Base-by-base conservation (phyloP, 306 rosid species). In the Trifolium dubium region DNA sequence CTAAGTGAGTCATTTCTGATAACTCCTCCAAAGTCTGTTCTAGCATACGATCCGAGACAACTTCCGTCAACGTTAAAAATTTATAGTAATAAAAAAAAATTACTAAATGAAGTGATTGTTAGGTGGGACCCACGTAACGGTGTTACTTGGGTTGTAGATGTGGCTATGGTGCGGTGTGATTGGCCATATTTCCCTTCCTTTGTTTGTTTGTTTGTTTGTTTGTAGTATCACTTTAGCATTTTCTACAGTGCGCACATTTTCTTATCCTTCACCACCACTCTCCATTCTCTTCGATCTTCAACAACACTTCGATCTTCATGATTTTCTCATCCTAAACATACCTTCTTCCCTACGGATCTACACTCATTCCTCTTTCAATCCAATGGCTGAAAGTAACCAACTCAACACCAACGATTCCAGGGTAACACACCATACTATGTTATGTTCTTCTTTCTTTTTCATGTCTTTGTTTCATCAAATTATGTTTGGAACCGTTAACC, bases 331-430 rank as follows among this genome's bases (percentile, higher is more conserved):
- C 51, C 7, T 73, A 1, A 39, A 15, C 3, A 15, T 15, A 61
- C 11, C 64, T 54, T 64, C 72, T 49, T 74, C 6, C 40, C 8
- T 46, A 3, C 29, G 50, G 86, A 85, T 90, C 84, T 80, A 34
- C 72, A 58, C 34, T 69, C 32, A n/a, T n/a, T 37, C 56, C 10
- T 31, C 29, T 0, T 83, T 47, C 79, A 71, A 92, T 92, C 73
- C 83, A 71, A 92, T 92, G 97, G 91, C 89, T 58, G 97, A 86
- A 61, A 82, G 79, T 77, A 83, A 86, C 71, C 88, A 89, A 78
- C 84, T 88, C 76, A 84, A 92, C 82, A 76, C 85, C 79, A 89
- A 71, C 49, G 97, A 92, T 62, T 89, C 97, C 54, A 89, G 41
- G 96, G 97, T 79, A 64, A 64, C 44, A n/a, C 1, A 23, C 23